phyloP scores from a whole-genome alignment of 352 stramenopile species.

The Phytophthora fragariaefolia region DNA sequence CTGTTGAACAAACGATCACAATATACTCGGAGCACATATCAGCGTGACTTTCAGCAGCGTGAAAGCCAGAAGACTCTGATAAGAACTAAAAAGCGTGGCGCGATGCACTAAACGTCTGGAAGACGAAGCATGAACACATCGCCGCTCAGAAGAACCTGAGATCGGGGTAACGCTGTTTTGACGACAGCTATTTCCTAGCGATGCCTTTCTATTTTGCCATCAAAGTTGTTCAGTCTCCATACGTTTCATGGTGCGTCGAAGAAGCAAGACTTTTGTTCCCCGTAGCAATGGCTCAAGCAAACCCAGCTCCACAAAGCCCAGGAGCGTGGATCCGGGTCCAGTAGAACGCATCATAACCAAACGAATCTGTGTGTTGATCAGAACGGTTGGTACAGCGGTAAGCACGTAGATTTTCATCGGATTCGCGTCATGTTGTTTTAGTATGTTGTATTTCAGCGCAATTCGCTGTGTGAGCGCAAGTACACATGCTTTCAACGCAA shows the following conservation, averaged over 20 bases:
- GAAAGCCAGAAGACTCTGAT: neutral
- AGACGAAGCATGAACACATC: neutral
- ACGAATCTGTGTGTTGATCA: slow-evolving; percentile 20
- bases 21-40: slow-evolving; percentile 55
- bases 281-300: slow-evolving; percentile 7
- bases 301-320: slow-evolving; percentile 10
- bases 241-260: neutral
- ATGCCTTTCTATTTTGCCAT: neutral
- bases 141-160: neutral
- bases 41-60: slow-evolving; percentile 17
- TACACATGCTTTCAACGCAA: neutral
- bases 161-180: neutral
- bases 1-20: slow-evolving; percentile 36
- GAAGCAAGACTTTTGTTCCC: neutral
- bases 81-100: neutral
- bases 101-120: neutral
- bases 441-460: neutral
- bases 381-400: slow-evolving; percentile 13
- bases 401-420: slow-evolving; percentile 13
- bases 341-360: slow-evolving; percentile 12
- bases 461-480: neutral
- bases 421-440: neutral
- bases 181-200: neutral
- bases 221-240: neutral
- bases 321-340: neutral